Percentiles rank a stretch among this genome's conserved stretches.
Conservation (phyloP, 2,329 filamentous ascomycete species). For the Diaporthe ilicicola region DNA sequence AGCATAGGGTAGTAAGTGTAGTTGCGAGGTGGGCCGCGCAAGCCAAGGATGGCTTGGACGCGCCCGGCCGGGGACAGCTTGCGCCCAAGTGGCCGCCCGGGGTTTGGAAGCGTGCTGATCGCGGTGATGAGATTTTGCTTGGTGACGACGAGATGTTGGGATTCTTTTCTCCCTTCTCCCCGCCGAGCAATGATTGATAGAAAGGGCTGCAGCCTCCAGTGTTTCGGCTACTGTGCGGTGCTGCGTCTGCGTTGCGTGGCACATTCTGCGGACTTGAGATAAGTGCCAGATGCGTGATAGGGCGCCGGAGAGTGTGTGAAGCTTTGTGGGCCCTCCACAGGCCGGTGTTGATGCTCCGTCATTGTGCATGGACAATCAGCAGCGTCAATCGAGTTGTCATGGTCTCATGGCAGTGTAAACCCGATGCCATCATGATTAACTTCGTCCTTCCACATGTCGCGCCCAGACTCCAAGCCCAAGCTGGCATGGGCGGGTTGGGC, state of each 20-base stretch:
- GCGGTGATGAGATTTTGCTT: neutral
- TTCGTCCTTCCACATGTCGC: neutral
- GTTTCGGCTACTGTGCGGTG: constrained; percentile 5
- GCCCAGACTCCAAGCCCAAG: neutral
- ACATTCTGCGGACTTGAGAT: neutral
- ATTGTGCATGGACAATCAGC: constrained; percentile 1
- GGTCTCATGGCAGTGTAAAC: neutral
- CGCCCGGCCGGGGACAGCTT: neutral
- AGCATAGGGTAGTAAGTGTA: too few species aligned
- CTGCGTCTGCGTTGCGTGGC: neutral
- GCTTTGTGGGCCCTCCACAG: constrained; percentile 14
- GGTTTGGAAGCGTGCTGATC: neutral
- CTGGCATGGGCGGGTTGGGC: neutral
- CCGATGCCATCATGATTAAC: neutral
- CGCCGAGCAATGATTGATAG: neutral
- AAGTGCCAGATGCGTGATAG: neutral
- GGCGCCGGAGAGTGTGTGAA: neutral
- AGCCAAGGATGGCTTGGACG: constrained; percentile 20
- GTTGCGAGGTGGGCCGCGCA: constrained; percentile 7
- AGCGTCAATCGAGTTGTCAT: neutral
- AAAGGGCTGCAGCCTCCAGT: neutral
- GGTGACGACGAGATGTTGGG: neutral
- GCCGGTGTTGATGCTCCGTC: neutral
- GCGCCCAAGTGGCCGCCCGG: neutral
- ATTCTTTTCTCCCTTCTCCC: neutral